Evolutionary conservation across 129 eudicot species (phyloP), one percentile per base, ranked within the genome.

Genomic region (Flaveria linearis): DNA sequence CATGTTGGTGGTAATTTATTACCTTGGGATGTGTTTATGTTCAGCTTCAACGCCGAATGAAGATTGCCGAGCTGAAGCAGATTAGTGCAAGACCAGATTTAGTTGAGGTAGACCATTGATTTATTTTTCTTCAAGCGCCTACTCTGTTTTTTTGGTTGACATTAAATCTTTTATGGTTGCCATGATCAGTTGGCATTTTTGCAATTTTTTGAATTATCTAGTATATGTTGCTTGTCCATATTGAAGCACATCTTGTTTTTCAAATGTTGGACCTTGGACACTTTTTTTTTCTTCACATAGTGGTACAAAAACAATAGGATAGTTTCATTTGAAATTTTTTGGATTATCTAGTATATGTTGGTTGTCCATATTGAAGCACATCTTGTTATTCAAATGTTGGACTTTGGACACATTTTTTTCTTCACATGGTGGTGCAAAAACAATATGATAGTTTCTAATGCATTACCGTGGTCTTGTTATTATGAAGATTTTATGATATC

Each of bases 61-160:
- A 94, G 82, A 94, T 94, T 83, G 99, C 96, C 11, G 99, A 94
- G 78, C 81, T 94, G 61, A 94, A 94, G 80, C 99, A 94, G 87
- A 86, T 94, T n/a, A 87, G 90, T 78, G 28, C 94, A 46, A 91
- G 88, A 72, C 99, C 99, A 78, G 99, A 94, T 80, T 97, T 94
- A 10, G 99, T 94, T 62, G 99, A 94, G 97, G 99, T 89, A 76
- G 18, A 10, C 36, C 64, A 78, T 42, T 42, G 16, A 20, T 67
- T 50, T 9, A 18, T 50, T 33, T 28, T 30, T 13, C 14, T 30
- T 9, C 57, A 28, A 55, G 26, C 16, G n/a, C 23, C 15, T 55
- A n/a, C 49, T 47, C 4, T 49, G 7, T 63, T 50, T 39, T 42
- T 30, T 45, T 73, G 47, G 18, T 11, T 49, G 53, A 3, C 53